Evolutionary conservation across 163 green algal genomes (phyloP), one percentile per base, ranked within the genome.

Genomic region (Trebouxiophyceae sp.): DNA sequence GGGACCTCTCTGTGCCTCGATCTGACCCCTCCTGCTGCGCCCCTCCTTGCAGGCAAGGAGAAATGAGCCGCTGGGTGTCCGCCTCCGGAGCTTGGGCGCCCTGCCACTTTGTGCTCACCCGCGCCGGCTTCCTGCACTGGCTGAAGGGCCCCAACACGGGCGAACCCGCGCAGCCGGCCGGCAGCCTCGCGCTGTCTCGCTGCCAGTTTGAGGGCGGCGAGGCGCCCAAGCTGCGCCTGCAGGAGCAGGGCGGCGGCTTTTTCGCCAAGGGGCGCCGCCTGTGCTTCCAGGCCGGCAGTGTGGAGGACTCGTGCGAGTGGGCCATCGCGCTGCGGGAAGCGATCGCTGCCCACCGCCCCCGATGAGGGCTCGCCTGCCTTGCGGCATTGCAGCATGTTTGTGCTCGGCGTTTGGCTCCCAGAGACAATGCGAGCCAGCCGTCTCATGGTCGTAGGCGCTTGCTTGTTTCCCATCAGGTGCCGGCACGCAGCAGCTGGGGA

Each of bases 251-350:
- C 20, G 45, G 33, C 16, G 64, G 67, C 32, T 34, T 63, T 29
- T 63, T 63, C 33, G 31, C 30, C 12, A 28, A 30, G 26, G 33
- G 57, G 30, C 20, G 31, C 20, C 31, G 57, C 26, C 30, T 63
- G 6, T 39, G 27, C 44, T 66, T 70, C 27, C 54, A 65, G 27
- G 68, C 68, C 8, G 23, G 28, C 22, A 60, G 29, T 19, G 70
- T 92, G 7, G 86, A 95, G 63, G 82, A 89, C 20, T 91, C 76
- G 65, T 89, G 83, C 64, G 85, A 95, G 60, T 95, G 87, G 87
- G 85, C 84, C 4, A 85, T 89, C 31, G 73, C 69, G 20, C 72
- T 95, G 6, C 75, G 83, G 23, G 87, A 95, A 65, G 70, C 72
- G 19, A 91, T 93, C 27, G 63, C 77, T 24, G 28, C 33, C 5